Conservation (phyloP, 805 yeast species). For the Cyberlindnera americana region DNA sequence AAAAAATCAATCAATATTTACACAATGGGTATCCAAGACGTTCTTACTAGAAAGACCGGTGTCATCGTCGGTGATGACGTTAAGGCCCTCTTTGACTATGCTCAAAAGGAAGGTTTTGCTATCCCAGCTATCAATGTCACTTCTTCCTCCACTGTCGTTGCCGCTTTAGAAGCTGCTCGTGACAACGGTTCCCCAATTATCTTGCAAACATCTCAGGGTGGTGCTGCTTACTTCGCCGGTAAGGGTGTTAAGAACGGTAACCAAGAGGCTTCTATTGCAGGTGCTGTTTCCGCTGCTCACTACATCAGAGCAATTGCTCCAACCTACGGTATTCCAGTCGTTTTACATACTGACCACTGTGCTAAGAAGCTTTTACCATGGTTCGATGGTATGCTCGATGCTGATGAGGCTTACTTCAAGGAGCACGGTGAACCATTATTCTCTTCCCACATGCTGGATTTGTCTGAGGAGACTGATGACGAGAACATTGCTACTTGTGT, state of each 20-base stretch:
- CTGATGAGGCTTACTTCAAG: constrained; percentile 90
- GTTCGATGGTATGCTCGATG: constrained; percentile 97
- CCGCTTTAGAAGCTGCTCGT: constrained; percentile 96
- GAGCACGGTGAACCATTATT: constrained; percentile 90
- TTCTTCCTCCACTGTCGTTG: constrained; percentile 94
- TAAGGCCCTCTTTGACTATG: constrained; percentile 75
- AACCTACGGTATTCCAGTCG: constrained; percentile 92
- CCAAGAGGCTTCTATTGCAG: constrained; percentile 92
- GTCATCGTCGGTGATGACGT: constrained; percentile 99
- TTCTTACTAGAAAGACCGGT: constrained; percentile 88
- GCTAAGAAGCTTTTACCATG: constrained; percentile 97
- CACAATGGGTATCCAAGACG: constrained; percentile 64
- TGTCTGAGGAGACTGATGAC: constrained; percentile 94
- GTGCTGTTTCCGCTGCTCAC: constrained; percentile 96
- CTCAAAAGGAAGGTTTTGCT: constrained; percentile 90
- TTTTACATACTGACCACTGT: constrained; percentile 98
- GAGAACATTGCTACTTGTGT: constrained; percentile 93
- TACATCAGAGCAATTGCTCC: constrained; percentile 97
- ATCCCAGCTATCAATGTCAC: constrained; percentile 99
- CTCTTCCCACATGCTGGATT: constrained; percentile 98
- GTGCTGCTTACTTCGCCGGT: constrained; percentile 99
- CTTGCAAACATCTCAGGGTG: constrained; percentile 97
- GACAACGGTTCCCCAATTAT: constrained; percentile 93
- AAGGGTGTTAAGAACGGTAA: constrained; percentile 94
- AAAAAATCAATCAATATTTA: constrained; percentile 1